Base-by-base conservation (phyloP, 1,284 basidiomycete genomes). In the Ceratobasidium sp. region DNA sequence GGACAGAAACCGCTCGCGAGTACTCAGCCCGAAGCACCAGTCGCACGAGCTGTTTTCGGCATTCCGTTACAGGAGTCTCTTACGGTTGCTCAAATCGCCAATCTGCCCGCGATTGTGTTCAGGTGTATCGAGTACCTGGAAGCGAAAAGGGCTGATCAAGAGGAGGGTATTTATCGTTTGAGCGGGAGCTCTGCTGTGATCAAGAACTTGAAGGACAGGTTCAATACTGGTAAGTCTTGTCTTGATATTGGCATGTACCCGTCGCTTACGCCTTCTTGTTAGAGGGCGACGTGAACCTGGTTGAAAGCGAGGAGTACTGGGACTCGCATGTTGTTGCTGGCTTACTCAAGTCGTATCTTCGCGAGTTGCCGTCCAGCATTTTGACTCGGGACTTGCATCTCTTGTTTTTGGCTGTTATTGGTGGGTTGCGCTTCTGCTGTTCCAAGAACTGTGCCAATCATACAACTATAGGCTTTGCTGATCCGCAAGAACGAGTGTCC, bases 131-230 rank as follows among this genome's bases (percentile, higher is more conserved):
- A 96, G 82, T 97, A 95, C 85, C 86, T 97, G 76, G 95, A 97
- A 86, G 90, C 91, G 46, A 96, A 96, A 85, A 90, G 95, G 82
- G 97, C 97, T 12, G 94, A 98, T 80, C 91, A 94, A 82, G 97
- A 99, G 83, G 97, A 99, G 86, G 97, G 97, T 50, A 98, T 99
- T 81, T 99, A 99, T 86, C 92, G 97, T 71, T 87, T 99, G 74
- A 96, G 94, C 82, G 96, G 96, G 9, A 96, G 94, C 82, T 94
- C 94, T 78, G 95, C 96, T 40, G 96, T 97, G 73, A 97, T 99
- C 87, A 98, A 98, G 87, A 91, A 88, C 62, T 87, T 99, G 78
- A 96, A 94, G 83, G 97, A 99, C 83, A 90, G 92, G 78, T 99
- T 99, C 87, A 98, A 99, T 84, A 84, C 88, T 80, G 94, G 94